Base-by-base conservation (phyloP, 352 stramenopile genomes). In the Phytophthora boehmeriae region DNA sequence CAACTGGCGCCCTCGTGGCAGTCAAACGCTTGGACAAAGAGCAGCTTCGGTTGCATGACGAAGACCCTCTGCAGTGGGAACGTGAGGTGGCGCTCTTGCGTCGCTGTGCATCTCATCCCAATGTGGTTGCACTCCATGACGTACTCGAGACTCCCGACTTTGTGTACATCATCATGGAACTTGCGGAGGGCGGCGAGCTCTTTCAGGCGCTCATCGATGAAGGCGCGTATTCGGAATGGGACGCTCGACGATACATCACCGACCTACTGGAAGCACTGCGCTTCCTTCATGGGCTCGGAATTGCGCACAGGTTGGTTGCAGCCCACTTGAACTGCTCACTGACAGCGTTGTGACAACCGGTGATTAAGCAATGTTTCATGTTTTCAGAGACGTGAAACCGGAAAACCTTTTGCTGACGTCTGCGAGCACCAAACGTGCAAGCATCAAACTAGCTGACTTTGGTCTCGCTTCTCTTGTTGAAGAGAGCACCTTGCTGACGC, bases 391-490 rank as follows among this genome's bases (percentile, higher is more conserved):
- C 46, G 76, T 96, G 39, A 96, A 94, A 54, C 88, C 88, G 1
- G 88, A 96, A 56, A 96, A 97, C 47, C 69, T 97, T 35, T 59
- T 97, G 35, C 69, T 96, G 20, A 92, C 89, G 5, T 84, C 83
- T 8, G 67, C 68, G 5, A 84, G 95, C 41, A 66, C 83, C 16
- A 89, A 87, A 28, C 63, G 59, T 13, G 88, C 80, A 25, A 76
- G 65, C 20, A 88, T 96, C 38, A 95, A 96, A 66, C 55, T 97
- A 11, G 85, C 80, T 2, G 88, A 97, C 67, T 97, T 97, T 66
- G 85, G 88, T 23, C 65, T 91, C 16, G 86, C 89, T n/a, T 86
- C 75, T 36, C 68, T 86, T 35, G 55, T 88, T 9, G 65, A 75
- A n/a, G 71, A 80, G 54, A 61, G 42, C 32, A 86, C 75, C 38